phyloP scores from a whole-genome alignment of 208 protist genomes.

The Leishmania tropica region DNA sequence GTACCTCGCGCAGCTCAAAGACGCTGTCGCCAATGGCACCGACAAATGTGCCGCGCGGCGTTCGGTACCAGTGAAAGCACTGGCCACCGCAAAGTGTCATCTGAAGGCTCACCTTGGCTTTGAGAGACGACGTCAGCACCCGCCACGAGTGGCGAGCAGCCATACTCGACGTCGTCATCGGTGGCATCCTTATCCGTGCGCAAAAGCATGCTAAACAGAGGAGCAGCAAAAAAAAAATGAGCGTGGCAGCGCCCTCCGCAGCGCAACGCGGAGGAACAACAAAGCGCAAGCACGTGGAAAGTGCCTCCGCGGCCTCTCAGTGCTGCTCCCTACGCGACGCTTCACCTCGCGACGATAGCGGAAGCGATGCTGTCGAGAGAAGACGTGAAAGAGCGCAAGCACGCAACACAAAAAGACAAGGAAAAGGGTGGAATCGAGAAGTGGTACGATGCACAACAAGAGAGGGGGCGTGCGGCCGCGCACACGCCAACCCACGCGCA shows the following conservation, averaged over 20 bases:
- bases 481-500: background rate
- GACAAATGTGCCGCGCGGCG: constrained; percentile 47
- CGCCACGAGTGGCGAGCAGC: constrained; percentile 21
- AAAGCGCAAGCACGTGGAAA: background rate
- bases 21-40: constrained; percentile 45
- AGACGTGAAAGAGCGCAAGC: background rate
- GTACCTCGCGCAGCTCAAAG: constrained; percentile 54
- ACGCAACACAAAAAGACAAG: background rate
- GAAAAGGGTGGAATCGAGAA: background rate
- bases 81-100: constrained; percentile 74
- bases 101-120: constrained; percentile 40
- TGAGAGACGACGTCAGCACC: constrained; percentile 32
- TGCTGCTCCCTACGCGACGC: background rate
- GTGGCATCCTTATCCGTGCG: background rate
- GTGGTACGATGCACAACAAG: background rate
- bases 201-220: background rate
- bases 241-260: background rate
- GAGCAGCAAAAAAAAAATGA: background rate
- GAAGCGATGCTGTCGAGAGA: background rate
- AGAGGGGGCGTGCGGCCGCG: background rate
- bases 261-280: background rate
- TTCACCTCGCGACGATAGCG: background rate
- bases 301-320: background rate
- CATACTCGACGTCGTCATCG: background rate
- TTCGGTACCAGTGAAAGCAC: constrained; percentile 77